A percentile compares a stretch with the other conserved stretches of the same genome.
Conservation (phyloP, 78 protist species). For the Reticulomyxa filosa region DNA sequence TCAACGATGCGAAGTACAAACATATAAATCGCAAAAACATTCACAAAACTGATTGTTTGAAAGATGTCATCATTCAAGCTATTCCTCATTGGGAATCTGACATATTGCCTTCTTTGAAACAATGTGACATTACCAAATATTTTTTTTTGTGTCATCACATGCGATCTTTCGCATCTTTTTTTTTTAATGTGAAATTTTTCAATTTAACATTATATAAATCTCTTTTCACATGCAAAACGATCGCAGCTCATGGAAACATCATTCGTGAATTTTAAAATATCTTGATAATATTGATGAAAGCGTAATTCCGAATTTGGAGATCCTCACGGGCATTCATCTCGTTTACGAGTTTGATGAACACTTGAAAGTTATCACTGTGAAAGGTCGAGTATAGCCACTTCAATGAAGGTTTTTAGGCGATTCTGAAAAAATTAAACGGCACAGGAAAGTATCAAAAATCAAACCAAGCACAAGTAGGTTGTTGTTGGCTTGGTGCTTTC, state of each 20-base stretch:
- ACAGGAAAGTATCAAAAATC: constrained; percentile 8
- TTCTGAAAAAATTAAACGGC: neutral
- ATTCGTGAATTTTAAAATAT: constrained; percentile 18
- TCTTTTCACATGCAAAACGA: neutral
- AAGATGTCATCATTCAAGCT: constrained; percentile 10
- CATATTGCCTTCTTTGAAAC: too few relatives aligned
- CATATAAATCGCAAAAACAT: neutral
- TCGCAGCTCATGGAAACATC: constrained; percentile 19
- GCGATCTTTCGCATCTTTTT: too few relatives aligned
- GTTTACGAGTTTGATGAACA: constrained; percentile 22
- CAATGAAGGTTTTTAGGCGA: constrained; percentile 2
- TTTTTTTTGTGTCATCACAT: too few relatives aligned
- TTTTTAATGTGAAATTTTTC: too few relatives aligned
- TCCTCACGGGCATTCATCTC: constrained; percentile 23
- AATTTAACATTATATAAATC: too few relatives aligned
- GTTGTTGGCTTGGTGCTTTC: too few relatives aligned
- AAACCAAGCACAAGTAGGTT: too few relatives aligned
- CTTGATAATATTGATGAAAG: constrained; percentile 16
- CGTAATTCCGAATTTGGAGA: constrained; percentile 13
- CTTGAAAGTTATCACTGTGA: neutral
- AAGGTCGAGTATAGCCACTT: constrained; percentile 3
- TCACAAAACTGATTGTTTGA: constrained; percentile 21
- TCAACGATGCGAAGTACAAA: constrained; percentile 7
- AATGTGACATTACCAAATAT: too few relatives aligned
- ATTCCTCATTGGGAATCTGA: neutral